Percentiles rank a stretch among this genome's conserved stretches.
Conservation (phyloP, 1,284 basidiomycete species). For the Puccinia triticina region DNA sequence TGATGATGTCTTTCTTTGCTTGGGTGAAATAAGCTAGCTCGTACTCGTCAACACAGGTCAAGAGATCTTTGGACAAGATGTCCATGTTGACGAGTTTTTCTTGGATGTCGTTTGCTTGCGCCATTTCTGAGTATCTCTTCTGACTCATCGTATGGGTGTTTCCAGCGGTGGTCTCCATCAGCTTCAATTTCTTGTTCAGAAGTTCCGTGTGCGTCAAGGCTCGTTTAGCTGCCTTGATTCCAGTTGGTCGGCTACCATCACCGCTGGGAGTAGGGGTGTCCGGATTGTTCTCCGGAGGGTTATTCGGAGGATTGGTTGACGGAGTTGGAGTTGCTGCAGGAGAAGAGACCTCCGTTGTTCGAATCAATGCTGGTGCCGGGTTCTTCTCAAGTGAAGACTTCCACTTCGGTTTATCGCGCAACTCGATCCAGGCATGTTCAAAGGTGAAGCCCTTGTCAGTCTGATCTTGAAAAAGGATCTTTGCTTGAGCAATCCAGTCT, state of each 20-base stretch:
- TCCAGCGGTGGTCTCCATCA: neutral
- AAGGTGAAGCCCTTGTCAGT: neutral
- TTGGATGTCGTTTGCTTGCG: neutral
- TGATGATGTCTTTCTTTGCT: neutral
- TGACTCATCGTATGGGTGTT: neutral
- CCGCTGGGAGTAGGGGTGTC: neutral
- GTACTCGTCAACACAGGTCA: constrained; percentile 1
- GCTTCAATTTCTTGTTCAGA: neutral
- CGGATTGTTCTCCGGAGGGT: neutral
- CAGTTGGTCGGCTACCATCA: neutral
- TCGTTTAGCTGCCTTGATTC: neutral
- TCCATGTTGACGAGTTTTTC: constrained; percentile 3
- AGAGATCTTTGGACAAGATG: neutral
- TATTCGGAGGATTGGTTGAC: neutral
- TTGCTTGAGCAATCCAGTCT: constrained; percentile 1
- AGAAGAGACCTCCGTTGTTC: neutral
- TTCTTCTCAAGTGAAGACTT: neutral
- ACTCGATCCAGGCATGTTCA: neutral
- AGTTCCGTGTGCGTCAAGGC: neutral
- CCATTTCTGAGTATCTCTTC: neutral
- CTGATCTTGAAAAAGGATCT: neutral
- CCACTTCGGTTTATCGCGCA: neutral
- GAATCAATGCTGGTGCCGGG: neutral
- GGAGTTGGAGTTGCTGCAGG: neutral
- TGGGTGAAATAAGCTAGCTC: neutral